Percentiles rank a stretch among this genome's conserved stretches.
Evolutionary conservation across 768 basidiomycete species (phyloP).

Genomic region (Leccinum incarnatum): DNA sequence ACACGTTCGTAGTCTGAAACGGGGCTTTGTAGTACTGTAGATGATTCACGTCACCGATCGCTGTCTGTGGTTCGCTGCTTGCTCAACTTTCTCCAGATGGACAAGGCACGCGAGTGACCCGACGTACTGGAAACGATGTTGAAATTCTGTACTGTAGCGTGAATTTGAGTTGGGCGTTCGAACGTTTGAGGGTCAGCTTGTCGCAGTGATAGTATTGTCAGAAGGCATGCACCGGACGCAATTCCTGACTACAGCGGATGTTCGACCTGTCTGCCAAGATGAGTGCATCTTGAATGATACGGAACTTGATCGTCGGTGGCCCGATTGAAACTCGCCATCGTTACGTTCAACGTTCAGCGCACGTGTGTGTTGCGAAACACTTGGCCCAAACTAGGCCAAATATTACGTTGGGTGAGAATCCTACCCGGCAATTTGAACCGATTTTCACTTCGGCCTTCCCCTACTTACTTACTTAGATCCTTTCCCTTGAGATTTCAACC

Average conservation of each 20-base stretch:
- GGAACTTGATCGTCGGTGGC: neutral
- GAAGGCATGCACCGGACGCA: neutral
- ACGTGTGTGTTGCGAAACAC: neutral
- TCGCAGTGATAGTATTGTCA: neutral
- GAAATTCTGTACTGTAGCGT: neutral
- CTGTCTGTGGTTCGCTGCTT: neutral
- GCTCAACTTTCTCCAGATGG: neutral
- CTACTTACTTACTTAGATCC: no score
- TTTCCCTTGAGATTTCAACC: no score
- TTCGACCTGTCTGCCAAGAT: neutral
- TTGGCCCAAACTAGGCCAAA: neutral
- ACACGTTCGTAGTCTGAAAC: neutral
- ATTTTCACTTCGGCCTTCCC: no score
- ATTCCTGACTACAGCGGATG: neutral
- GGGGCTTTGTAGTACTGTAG: neutral
- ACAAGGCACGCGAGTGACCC: neutral
- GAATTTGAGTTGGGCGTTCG: neutral
- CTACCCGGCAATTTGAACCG: no score
- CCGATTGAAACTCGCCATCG: neutral
- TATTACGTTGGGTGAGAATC: neutral
- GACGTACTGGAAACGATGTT: neutral
- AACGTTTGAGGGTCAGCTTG: neutral
- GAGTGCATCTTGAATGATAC: neutral
- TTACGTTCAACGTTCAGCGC: neutral
- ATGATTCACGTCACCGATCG: no score